Evolutionary conservation across 805 yeast genomes (phyloP).

Genomic region (Clavispora vitiphila): DNA sequence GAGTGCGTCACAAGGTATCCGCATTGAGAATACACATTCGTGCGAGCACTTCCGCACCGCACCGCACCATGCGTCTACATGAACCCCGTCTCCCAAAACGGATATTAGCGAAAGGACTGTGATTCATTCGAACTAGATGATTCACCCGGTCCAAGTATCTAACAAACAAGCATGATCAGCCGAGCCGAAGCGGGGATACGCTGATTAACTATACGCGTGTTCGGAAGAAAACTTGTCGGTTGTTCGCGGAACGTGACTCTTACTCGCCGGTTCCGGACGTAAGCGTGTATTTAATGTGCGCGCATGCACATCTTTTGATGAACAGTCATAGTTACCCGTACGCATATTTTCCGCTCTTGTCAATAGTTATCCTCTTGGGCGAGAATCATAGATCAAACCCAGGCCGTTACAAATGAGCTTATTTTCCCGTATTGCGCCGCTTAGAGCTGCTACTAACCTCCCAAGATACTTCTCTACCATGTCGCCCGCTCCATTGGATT

Average conservation of each 20-base stretch:
- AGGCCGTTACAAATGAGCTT: not conserved
- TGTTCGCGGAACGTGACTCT: conserved; percentile 1
- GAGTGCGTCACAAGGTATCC: not conserved
- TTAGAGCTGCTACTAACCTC: conserved; percentile 7
- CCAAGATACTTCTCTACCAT: conserved; percentile 14
- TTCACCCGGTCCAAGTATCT: no score
- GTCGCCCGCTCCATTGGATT: conserved; percentile 30
- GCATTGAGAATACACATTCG: not conserved
- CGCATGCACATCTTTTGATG: not conserved
- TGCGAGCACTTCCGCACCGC: not conserved
- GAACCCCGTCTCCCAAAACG: not conserved
- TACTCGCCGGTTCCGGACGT: conserved; percentile 1
- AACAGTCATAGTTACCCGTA: not conserved
- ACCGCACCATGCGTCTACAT: not conserved
- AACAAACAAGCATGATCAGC: no score
- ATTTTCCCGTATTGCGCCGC: not conserved
- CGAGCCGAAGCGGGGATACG: not conserved
- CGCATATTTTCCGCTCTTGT: not conserved
- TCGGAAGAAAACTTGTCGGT: not conserved
- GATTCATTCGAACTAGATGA: no score
- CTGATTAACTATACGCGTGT: not conserved
- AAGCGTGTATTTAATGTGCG: not conserved
- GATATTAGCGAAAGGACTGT: not conserved
- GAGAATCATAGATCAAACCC: not conserved
- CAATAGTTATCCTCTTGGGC: not conserved